Evolutionary conservation across 768 basidiomycete species (phyloP).

Genomic region (Russula virescens): DNA sequence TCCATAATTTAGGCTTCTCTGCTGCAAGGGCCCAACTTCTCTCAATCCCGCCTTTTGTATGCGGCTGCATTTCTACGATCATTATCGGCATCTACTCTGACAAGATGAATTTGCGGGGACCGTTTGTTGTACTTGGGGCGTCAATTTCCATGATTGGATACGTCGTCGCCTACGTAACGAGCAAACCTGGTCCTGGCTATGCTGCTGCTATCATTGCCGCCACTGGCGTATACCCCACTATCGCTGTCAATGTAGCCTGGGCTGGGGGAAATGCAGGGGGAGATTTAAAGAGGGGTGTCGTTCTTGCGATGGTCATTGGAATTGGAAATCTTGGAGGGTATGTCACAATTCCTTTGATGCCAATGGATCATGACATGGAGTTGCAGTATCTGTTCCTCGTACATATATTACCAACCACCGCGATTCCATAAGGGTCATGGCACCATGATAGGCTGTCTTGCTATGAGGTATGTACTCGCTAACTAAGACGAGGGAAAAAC

Average conservation of each 20-base stretch:
- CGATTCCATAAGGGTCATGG: constrained; percentile 36
- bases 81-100: constrained; percentile 28
- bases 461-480: constrained; percentile 21
- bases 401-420: constrained; percentile 38
- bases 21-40: constrained; percentile 40
- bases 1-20: constrained; percentile 40
- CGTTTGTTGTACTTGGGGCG: constrained; percentile 44
- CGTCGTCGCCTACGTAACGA: constrained; percentile 36
- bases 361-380: background rate
- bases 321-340: constrained; percentile 52
- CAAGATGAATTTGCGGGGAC: constrained; percentile 39
- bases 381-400: constrained; percentile 39
- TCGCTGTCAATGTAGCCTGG: constrained; percentile 49
- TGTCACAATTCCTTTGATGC: constrained; percentile 25
- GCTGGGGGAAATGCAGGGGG: constrained; percentile 51
- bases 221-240: constrained; percentile 47
- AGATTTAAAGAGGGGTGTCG: constrained; percentile 47
- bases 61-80: constrained; percentile 28
- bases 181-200: constrained; percentile 33
- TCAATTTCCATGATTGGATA: constrained; percentile 30
- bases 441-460: constrained; percentile 35
- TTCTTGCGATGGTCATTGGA: constrained; percentile 49
- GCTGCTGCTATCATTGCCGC: constrained; percentile 46
- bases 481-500: background rate
- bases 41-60: constrained; percentile 34